Conservation (phyloP, 371 early-diverging fungal species). For the Mortierella sp. region DNA sequence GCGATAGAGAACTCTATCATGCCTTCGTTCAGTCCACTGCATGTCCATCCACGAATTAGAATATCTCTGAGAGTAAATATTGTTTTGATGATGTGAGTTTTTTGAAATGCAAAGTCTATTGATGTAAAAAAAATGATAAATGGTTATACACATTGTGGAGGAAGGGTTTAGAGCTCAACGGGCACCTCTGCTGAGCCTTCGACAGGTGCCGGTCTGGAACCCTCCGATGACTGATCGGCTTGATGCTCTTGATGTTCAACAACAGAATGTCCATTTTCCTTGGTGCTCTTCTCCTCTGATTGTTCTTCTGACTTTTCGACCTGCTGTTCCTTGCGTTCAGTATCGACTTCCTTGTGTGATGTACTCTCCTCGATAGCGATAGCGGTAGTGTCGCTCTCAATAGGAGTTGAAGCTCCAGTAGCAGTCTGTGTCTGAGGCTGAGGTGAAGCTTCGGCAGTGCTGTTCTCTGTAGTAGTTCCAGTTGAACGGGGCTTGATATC, state of each 20-base stretch:
- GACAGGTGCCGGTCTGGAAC: not conserved
- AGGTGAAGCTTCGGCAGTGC: constrained; percentile 39
- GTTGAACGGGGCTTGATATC: constrained; percentile 59
- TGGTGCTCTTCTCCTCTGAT: not conserved
- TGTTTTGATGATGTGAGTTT: not conserved
- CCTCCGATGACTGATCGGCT: not conserved
- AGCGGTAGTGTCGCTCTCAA: constrained; percentile 1
- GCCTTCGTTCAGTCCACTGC: not conserved
- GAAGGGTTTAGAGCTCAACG: constrained; percentile 3
- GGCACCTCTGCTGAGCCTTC: constrained; percentile 17
- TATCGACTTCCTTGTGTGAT: not conserved
- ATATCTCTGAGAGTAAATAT: not conserved
- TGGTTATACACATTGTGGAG: constrained; percentile 10
- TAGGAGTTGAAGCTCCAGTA: constrained; percentile 26
- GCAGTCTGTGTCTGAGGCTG: constrained; percentile 24
- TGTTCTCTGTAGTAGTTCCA: constrained; percentile 25
- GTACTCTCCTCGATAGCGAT: not conserved
- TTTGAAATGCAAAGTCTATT: constrained; percentile 8
- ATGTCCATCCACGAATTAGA: constrained; percentile 5
- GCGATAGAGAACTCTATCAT: constrained; percentile 7
- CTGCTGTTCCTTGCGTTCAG: too few relatives aligned
- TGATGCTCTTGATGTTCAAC: constrained; percentile 4
- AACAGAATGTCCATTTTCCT: not conserved
- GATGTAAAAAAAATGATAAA: constrained; percentile 6
- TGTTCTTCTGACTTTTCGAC: not conserved